Conservation (phyloP, 768 basidiomycete genomes). For the Trametes punicea region DNA sequence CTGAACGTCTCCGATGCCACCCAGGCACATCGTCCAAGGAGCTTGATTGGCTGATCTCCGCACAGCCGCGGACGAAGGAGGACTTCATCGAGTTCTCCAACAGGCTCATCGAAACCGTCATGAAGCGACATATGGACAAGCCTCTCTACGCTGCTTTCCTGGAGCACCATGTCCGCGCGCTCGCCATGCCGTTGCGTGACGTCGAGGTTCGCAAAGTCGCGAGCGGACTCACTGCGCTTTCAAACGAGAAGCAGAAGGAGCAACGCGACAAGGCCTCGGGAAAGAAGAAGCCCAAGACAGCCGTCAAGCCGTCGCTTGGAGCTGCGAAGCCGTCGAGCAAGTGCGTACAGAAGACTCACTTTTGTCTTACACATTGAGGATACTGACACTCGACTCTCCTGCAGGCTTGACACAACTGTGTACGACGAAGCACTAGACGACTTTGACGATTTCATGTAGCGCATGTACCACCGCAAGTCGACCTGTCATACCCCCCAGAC, state of each 20-base stretch:
- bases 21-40: constrained; percentile 67
- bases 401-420: constrained; percentile 69
- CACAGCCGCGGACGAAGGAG: constrained; percentile 83
- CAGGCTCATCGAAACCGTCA: constrained; percentile 67
- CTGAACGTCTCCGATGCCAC: too few species aligned
- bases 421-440: constrained; percentile 94
- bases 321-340: constrained; percentile 62
- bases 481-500: constrained; percentile 6
- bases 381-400: constrained; percentile 18
- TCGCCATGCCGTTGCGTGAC: constrained; percentile 78
- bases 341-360: constrained; percentile 36
- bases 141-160: constrained; percentile 82
- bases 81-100: constrained; percentile 78
- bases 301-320: constrained; percentile 73
- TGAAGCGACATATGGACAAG: constrained; percentile 77
- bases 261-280: constrained; percentile 80
- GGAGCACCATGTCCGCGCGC: constrained; percentile 75
- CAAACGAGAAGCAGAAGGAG: constrained; percentile 95
- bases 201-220: constrained; percentile 91
- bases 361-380: background rate
- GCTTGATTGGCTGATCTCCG: constrained; percentile 68
- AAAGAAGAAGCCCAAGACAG: constrained; percentile 82
- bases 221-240: constrained; percentile 76
- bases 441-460: constrained; percentile 93
- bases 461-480: background rate